phyloP scores from a whole-genome alignment of 176 grass and related monocot species.

The Zoysia pacifica region DNA sequence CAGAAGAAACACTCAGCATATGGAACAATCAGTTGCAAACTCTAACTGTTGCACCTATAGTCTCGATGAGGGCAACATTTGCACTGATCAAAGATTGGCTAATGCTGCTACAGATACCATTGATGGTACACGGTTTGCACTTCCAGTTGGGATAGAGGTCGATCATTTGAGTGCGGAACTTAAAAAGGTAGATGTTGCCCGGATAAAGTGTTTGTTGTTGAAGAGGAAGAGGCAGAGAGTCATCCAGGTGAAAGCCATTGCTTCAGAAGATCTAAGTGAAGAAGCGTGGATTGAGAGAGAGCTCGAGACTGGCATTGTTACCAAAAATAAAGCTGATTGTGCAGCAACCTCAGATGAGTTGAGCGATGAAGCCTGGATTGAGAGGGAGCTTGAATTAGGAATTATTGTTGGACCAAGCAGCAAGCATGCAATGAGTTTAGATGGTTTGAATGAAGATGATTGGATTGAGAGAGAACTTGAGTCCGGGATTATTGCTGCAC shows the following conservation, averaged over 20 bases:
- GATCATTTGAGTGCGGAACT: conserved; percentile 32
- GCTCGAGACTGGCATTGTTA: conserved; percentile 45
- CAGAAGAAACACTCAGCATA: not conserved
- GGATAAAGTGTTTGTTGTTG: conserved; percentile 39
- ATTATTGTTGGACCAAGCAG: conserved; percentile 38
- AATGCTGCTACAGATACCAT: not conserved
- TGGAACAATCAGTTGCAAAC: conserved; percentile 14
- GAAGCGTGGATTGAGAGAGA: conserved; percentile 55
- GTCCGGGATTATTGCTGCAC: conserved; percentile 52
- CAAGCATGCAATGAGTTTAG: conserved; percentile 10
- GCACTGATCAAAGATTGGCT: conserved; percentile 27
- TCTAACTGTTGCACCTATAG: not conserved
- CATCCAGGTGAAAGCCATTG: not conserved
- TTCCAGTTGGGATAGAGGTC: not conserved
- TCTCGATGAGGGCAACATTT: conserved; percentile 28
- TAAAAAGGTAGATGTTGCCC: conserved; percentile 38
- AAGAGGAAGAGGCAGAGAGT: conserved; percentile 45
- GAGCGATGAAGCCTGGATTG: no score
- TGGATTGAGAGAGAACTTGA: conserved; percentile 72
- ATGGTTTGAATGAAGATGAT: conserved; percentile 52
- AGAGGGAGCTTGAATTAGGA: conserved; percentile 43
- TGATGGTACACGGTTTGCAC: conserved; percentile 22
- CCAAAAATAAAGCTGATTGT: not conserved
- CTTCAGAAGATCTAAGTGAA: conserved; percentile 42
- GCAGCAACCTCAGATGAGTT: conserved; percentile 14